Base-by-base conservation (phyloP, 2,329 filamentous ascomycete genomes). In the Ceratocystis alfenasii region DNA sequence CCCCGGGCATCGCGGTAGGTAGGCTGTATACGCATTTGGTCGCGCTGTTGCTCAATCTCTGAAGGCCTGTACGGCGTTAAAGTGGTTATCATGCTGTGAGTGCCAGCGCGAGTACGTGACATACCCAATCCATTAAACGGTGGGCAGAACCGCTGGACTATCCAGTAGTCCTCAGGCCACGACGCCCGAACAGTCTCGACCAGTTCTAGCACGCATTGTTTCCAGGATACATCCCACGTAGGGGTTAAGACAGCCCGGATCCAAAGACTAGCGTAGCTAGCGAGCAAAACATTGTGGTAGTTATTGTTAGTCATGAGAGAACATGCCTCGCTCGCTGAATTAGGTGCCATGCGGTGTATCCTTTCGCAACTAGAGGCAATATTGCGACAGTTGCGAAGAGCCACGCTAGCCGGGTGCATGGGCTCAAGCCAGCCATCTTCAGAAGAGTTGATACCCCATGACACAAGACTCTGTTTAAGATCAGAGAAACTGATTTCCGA, bases 361-460 rank as follows among this genome's bases (percentile, higher is more conserved):
- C 30, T 33, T 45, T 65, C 63, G 36, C 60, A 68, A 48, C 62
- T 50, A 25, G 66, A 62, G 25, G 60, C 60, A 12, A 69, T 67
- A 57, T 70, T 67, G 17, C 67, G 64, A 2, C 87, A 86, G 8
- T 87, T 88, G 64, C 91, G 85, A 70, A 89, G 79, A 6, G 91
- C 84, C 69, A 96, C 84, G 65, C 87, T 82, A 2, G 83, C 77
- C 1, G 84, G 83, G 0, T 80, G 77, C 0, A 89, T 86, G 8
- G 88, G 83, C 2, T 79, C 78, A 22, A 95, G 78, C 70, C 87
- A 87, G 5, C 74, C 73, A 15, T 76, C 78, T 68, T 70, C 72
- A 68, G 75, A 73, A 67, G 75, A 72, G 71, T 78, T 71, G 74
- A 76, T 79, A 65, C 75, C 77, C 66, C 78, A 76, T 60, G 78